Evolutionary conservation across 257 asterid genomes (phyloP).

Genomic region (Capsicum pubescens): DNA sequence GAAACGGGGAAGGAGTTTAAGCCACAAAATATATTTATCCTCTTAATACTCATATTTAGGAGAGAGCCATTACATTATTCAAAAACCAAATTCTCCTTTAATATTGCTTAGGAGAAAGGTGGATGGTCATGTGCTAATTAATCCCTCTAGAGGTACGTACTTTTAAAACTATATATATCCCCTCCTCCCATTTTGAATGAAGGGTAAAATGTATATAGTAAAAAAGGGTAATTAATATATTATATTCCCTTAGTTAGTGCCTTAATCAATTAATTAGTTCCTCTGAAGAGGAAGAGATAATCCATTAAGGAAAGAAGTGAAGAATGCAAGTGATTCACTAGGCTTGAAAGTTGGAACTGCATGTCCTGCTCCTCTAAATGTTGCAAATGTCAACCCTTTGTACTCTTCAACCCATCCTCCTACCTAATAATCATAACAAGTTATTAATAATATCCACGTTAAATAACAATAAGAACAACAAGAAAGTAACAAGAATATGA

Average conservation of each 20-base stretch:
- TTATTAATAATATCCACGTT: not conserved
- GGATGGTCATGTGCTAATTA: not conserved
- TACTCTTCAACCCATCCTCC: slow-evolving; percentile 93
- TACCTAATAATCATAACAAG: slow-evolving; percentile 48
- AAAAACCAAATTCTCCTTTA: not conserved
- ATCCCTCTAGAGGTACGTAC: not conserved
- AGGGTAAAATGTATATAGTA: not conserved
- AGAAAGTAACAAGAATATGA: not conserved
- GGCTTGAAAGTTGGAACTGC: slow-evolving; percentile 91
- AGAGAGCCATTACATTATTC: slow-evolving; percentile 4
- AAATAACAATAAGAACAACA: not conserved
- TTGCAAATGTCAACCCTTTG: slow-evolving; percentile 81
- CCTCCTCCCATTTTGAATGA: not conserved
- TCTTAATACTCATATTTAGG: not conserved
- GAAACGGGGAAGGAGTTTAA: not conserved
- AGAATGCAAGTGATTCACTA: slow-evolving; percentile 73
- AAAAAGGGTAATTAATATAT: not conserved
- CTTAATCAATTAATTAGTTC: not conserved
- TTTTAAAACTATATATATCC: not conserved
- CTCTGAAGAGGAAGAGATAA: slow-evolving; percentile 61
- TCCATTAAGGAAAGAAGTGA: slow-evolving; percentile 75
- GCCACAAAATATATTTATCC: not conserved
- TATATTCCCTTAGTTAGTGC: not conserved
- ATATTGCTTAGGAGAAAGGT: slow-evolving; percentile 17
- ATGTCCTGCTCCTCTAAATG: slow-evolving; percentile 96